Base-by-base conservation (phyloP, 192 early-diverging fungal genomes). In the Powellomyces hirtus region DNA sequence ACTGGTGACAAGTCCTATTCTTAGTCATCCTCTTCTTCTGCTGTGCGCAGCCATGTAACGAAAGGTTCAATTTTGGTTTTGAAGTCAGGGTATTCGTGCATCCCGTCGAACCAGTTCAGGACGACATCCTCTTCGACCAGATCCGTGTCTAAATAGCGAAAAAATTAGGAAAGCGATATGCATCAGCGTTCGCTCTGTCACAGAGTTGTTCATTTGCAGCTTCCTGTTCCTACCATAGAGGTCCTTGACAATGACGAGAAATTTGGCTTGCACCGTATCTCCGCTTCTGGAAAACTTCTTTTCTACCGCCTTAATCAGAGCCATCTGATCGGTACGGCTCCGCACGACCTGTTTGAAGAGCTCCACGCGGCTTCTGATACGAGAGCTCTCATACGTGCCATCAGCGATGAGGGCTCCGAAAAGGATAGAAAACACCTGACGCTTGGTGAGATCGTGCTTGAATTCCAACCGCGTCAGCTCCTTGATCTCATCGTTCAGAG, bases 21-120 rank as follows among this genome's bases (percentile, higher is more conserved):
- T n/a, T n/a, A n/a, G n/a, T n/a, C n/a, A n/a, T 89, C 88, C 75
- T 94, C 92, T 62, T 94, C 92, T 65, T 94, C 92, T 1, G 90
- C 91, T 49, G 90, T 90, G 33, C 79, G 82, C 30, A 94, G 73
- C 92, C 92, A 94, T 57, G 86, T 77, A 42, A 91, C 77, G 74
- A 94, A 91, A 55, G 89, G 84, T 14, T 86, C 84, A 13, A 77
- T 71, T 16, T 80, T 84, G 7, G 77, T 76, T 18, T 31, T 55
- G 22, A 46, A 30, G 27, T 66, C 51, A 2, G 59, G 20, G 29
- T 36, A 3, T 4, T 36, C 36, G 5, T 66, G 63, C 0, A 77
- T 59, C 31, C 77, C 57, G 50, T 78, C 70, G 45, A 85, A 86
- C 92, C 92, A 94, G 30, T 75, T 61, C 59, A 86, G 50, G 71